Conservation (phyloP, 495 filamentous ascomycete genomes). For the Tuber umbilicatum region DNA sequence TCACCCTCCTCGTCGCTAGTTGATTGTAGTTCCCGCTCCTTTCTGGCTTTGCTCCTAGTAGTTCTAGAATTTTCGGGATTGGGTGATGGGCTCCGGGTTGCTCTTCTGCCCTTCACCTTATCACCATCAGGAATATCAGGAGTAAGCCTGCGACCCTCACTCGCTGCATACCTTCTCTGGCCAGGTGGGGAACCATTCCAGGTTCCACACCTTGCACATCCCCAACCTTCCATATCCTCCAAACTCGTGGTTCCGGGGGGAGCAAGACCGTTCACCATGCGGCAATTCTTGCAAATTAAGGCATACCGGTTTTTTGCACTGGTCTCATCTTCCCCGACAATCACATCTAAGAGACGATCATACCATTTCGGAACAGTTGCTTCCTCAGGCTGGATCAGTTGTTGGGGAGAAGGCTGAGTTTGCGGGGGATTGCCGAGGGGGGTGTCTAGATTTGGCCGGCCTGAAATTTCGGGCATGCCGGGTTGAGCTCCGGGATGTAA, state of each 20-base stretch:
- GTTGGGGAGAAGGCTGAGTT: conserved; percentile 39
- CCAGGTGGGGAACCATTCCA: conserved; percentile 59
- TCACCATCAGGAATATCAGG: conserved; percentile 29
- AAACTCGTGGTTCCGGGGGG: conserved; percentile 74
- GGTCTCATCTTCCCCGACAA: conserved; percentile 93
- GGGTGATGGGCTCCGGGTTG: conserved; percentile 39
- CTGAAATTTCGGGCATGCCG: conserved; percentile 22
- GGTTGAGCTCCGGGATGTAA: conserved; percentile 36
- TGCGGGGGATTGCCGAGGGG: conserved; percentile 25
- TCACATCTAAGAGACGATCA: conserved; percentile 81
- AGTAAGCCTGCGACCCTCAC: conserved; percentile 45
- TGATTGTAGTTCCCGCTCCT: conserved; percentile 35
- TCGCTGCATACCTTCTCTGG: conserved; percentile 36
- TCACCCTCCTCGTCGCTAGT: conserved; percentile 13
- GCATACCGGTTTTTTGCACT: conserved; percentile 83
- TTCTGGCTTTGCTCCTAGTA: conserved; percentile 43
- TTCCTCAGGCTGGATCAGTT: conserved; percentile 45
- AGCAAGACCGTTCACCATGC: conserved; percentile 91
- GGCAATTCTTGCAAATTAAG: conserved; percentile 74
- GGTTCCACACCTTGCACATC: conserved; percentile 75
- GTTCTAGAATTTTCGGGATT: conserved; percentile 40
- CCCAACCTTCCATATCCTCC: conserved; percentile 80
- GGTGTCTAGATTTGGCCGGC: conserved; percentile 20
- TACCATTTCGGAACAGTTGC: conserved; percentile 70
- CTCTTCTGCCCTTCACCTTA: conserved; percentile 37